phyloP scores from a whole-genome alignment of 306 rosid genomes.

The Vicia villosa region DNA sequence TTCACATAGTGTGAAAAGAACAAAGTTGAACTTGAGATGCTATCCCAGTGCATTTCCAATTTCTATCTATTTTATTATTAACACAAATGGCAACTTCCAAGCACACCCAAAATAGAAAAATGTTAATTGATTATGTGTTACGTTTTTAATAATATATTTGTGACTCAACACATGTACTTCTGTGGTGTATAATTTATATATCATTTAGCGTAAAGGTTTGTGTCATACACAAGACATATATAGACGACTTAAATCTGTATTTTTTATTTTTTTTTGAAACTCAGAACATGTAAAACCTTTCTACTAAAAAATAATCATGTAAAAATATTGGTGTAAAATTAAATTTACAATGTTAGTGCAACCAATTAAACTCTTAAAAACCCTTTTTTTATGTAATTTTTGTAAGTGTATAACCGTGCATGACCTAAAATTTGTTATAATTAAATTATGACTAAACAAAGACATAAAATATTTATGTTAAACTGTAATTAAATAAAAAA shows the following conservation, averaged over 20 bases:
- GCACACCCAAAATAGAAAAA: neutral
- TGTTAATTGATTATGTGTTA: neutral
- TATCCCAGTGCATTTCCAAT: neutral
- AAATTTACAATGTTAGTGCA: neutral
- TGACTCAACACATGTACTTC: neutral
- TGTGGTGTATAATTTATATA: neutral
- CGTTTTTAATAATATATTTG: neutral
- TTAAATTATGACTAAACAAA: too few species aligned
- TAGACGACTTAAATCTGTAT: neutral
- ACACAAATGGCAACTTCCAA: neutral
- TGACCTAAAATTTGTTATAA: too few species aligned
- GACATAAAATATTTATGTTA: too few species aligned
- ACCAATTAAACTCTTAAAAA: neutral
- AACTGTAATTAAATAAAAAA: too few species aligned
- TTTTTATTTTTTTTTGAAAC: too few species aligned
- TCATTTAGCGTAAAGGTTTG: neutral
- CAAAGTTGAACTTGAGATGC: constrained; percentile 31
- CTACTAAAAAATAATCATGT: too few species aligned
- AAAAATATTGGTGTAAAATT: neutral
- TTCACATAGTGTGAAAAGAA: constrained; percentile 37
- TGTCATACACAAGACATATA: neutral
- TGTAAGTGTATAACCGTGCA: too few species aligned
- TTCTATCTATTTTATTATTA: constrained; percentile 14
- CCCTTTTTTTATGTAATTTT: too few species aligned
- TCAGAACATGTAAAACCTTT: too few species aligned